These are phyloP conservation scores for Juncus inflexus DNA, from an alignment of 176 grass and related monocot species.

Conservation along the genomic window DNA sequence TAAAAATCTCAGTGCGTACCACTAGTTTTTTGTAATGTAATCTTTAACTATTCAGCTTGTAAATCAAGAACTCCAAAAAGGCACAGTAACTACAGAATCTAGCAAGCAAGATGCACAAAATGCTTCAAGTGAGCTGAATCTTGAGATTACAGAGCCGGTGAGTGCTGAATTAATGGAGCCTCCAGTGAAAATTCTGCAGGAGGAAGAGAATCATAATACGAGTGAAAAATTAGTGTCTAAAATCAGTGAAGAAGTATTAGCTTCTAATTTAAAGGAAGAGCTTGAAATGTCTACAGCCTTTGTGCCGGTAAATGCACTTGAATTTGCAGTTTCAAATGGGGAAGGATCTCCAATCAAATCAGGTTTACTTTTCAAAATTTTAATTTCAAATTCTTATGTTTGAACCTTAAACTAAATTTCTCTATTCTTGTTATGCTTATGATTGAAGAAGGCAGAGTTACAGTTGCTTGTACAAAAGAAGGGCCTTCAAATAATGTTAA, in stretches of 20 bases:
- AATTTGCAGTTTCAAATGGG: conserved; percentile 31
- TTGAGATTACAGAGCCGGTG: conserved; percentile 4
- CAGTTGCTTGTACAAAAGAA: conserved; percentile 58
- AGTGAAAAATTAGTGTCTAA: background rate
- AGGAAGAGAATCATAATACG: background rate
- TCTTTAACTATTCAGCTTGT: no score
- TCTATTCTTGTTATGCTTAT: background rate
- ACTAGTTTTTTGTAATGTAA: no score
- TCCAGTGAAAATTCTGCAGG: background rate
- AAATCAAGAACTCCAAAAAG: no score
- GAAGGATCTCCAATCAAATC: conserved; percentile 40
- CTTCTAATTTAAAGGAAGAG: conserved; percentile 35
- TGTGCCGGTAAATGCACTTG: conserved; percentile 29
- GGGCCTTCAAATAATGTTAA: conserved; percentile 49
- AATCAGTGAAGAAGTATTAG: conserved; percentile 18
- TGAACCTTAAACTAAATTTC: no score
- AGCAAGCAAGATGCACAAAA: conserved; percentile 10
- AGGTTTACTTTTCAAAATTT: conserved; percentile 52
- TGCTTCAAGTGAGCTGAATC: conserved; percentile 1
- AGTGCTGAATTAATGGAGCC: background rate
- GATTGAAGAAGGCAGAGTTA: conserved; percentile 38
- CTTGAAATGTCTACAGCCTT: conserved; percentile 49
- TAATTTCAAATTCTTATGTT: conserved; percentile 14
- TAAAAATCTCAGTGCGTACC: no score
- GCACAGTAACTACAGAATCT: background rate